A percentile compares a stretch with the other conserved stretches of the same genome.
Conservation (phyloP, 2,329 filamentous ascomycete genomes). For the Beauveria medogensis region DNA sequence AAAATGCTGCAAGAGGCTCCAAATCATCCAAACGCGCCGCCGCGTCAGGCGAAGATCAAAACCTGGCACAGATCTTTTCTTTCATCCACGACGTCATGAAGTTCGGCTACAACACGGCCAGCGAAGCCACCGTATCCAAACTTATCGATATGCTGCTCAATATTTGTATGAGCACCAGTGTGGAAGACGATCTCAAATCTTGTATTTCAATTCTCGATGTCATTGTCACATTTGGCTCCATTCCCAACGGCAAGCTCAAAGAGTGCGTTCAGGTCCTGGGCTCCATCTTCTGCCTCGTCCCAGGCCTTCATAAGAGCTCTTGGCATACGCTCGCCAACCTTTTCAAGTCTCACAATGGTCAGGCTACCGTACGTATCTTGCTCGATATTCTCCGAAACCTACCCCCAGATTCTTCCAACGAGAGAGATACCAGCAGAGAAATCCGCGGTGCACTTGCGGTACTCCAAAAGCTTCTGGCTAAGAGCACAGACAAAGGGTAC, state of each 20-base stretch:
- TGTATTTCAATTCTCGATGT: constrained; percentile 62
- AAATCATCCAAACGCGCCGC: constrained; percentile 31
- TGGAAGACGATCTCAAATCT: constrained; percentile 55
- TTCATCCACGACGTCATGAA: constrained; percentile 64
- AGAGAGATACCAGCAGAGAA: constrained; percentile 45
- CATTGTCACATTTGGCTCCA: constrained; percentile 63
- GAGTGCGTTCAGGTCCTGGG: constrained; percentile 63
- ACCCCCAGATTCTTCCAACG: constrained; percentile 34
- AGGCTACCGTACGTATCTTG: constrained; percentile 57
- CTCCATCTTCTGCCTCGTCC: constrained; percentile 61
- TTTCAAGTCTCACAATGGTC: constrained; percentile 65
- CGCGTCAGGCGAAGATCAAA: constrained; percentile 47
- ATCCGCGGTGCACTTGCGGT: constrained; percentile 56
- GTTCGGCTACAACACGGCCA: constrained; percentile 64
- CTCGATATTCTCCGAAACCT: constrained; percentile 52
- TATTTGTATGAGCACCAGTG: constrained; percentile 61
- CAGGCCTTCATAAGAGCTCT: constrained; percentile 50
- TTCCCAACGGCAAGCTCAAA: constrained; percentile 55
- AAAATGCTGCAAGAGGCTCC: constrained; percentile 32
- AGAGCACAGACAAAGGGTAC: constrained; percentile 51
- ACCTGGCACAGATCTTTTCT: constrained; percentile 54
- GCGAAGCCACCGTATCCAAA: constrained; percentile 50
- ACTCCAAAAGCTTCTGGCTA: constrained; percentile 53
- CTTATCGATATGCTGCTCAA: constrained; percentile 55
- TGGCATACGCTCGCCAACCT: constrained; percentile 66